These are phyloP conservation scores for Phaffomyces opuntiae DNA, from an alignment of 805 yeast species.

Conservation along the genomic window DNA sequence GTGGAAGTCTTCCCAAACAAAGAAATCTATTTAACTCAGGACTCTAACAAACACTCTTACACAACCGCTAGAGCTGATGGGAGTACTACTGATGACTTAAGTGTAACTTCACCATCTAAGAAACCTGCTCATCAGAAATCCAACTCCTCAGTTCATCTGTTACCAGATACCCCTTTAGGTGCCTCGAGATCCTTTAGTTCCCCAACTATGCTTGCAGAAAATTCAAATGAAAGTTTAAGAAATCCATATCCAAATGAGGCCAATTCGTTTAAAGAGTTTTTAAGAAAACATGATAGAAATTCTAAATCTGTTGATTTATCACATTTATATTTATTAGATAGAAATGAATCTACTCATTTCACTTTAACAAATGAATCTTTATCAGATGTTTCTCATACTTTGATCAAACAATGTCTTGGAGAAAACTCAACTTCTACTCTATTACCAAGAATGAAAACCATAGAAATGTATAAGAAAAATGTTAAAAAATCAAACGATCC, in stretches of 20 bases:
- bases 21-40: background rate
- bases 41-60: too few species aligned
- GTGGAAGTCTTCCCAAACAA: too few species aligned
- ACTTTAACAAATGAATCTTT: conserved; percentile 34
- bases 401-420: conserved; percentile 49
- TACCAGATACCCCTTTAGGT: conserved; percentile 18
- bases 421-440: conserved; percentile 38
- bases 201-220: conserved; percentile 4
- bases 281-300: conserved; percentile 16
- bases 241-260: background rate
- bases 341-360: conserved; percentile 26
- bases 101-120: too few species aligned
- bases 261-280: background rate
- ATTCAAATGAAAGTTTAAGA: conserved; percentile 1
- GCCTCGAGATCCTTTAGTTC: conserved; percentile 16
- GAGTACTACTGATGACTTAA: too few species aligned
- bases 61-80: too few species aligned
- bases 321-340: conserved; percentile 31
- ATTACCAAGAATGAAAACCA: conserved; percentile 72
- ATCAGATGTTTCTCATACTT: conserved; percentile 46
- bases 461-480: conserved; percentile 80
- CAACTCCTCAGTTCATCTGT: too few species aligned
- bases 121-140: too few species aligned
- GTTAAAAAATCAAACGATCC: conserved; percentile 85
- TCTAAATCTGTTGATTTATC: conserved; percentile 35